Evolutionary conservation across 2,329 filamentous ascomycete genomes (phyloP).

Genomic region (Phyllosticta citribraziliensis): DNA sequence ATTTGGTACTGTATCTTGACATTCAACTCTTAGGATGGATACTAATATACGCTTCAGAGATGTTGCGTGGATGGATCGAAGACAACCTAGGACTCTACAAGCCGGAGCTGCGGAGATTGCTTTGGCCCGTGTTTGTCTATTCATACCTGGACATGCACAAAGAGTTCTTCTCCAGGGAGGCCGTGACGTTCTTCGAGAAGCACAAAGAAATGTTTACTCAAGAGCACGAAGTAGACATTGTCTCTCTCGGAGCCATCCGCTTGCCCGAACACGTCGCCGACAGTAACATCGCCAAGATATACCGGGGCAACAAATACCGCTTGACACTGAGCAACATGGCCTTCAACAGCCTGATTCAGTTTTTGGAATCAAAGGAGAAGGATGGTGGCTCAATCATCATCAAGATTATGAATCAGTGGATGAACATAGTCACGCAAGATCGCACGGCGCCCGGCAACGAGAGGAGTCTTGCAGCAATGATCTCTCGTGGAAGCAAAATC

Average conservation of each 20-base stretch:
- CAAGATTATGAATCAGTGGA: conserved; percentile 55
- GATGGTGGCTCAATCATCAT: conserved; percentile 71
- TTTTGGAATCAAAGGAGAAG: conserved; percentile 76
- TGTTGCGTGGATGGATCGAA: conserved; percentile 76
- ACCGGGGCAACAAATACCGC: conserved; percentile 78
- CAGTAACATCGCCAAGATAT: conserved; percentile 69
- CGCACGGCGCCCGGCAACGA: conserved; percentile 45
- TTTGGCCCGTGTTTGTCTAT: conserved; percentile 94
- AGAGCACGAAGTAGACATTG: conserved; percentile 72
- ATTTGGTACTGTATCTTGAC: conserved; percentile 39
- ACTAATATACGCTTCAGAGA: conserved; percentile 29
- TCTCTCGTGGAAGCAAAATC: conserved; percentile 43
- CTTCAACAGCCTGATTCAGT: conserved; percentile 74
- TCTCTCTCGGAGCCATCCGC: conserved; percentile 61
- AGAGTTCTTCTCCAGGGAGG: conserved; percentile 61
- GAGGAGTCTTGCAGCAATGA: conserved; percentile 50
- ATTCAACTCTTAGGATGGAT: not conserved
- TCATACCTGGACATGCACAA: conserved; percentile 73
- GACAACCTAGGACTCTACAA: conserved; percentile 93
- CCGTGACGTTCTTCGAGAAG: conserved; percentile 60
- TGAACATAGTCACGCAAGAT: conserved; percentile 51
- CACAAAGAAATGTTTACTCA: conserved; percentile 63
- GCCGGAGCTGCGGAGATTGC: conserved; percentile 75
- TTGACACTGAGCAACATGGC: conserved; percentile 81
- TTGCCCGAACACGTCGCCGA: conserved; percentile 69